A percentile compares a stretch with the other conserved stretches of the same genome.
phyloP scores from a whole-genome alignment of 352 stramenopile genomes.

The Globisporangium okanoganense region DNA sequence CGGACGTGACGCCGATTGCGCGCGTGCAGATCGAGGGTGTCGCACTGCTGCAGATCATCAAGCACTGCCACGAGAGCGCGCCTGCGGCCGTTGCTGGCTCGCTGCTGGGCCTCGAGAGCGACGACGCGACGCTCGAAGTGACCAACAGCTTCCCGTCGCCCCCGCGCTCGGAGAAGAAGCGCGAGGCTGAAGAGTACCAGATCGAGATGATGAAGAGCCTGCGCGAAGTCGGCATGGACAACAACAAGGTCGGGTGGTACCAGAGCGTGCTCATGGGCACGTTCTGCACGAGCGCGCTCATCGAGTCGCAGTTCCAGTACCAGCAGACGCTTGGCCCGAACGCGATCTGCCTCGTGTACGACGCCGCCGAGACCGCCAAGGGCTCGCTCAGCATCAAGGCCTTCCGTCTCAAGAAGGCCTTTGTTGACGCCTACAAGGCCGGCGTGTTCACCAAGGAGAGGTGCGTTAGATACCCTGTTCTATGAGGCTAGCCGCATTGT shows the following conservation, averaged over 20 bases:
- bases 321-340: slow-evolving; percentile 96
- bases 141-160: slow-evolving; percentile 98
- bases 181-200: slow-evolving; percentile 93
- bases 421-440: slow-evolving; percentile 90
- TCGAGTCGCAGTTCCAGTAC: slow-evolving; percentile 96
- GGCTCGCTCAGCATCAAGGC: slow-evolving; percentile 94
- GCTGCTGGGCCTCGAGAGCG: slow-evolving; percentile 93
- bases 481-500: neutral
- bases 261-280: slow-evolving; percentile 96
- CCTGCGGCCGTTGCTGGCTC: slow-evolving; percentile 93
- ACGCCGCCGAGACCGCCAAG: slow-evolving; percentile 94
- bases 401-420: slow-evolving; percentile 94
- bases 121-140: slow-evolving; percentile 88
- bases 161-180: slow-evolving; percentile 67
- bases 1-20: slow-evolving; percentile 58
- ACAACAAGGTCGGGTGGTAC: slow-evolving; percentile 99
- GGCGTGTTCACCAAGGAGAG: slow-evolving; percentile 77
- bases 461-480: slow-evolving; percentile 7
- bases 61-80: slow-evolving; percentile 97
- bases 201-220: slow-evolving; percentile 99
- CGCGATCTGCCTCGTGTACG: slow-evolving; percentile 97
- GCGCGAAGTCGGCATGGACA: slow-evolving; percentile 97
- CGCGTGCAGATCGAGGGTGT: slow-evolving; percentile 77
- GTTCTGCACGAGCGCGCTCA: slow-evolving; percentile 92
- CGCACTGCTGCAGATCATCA: slow-evolving; percentile 94